These are phyloP conservation scores for Penicillium vulpinum DNA, from an alignment of 2,329 filamentous ascomycete species.

Conservation along the genomic window DNA sequence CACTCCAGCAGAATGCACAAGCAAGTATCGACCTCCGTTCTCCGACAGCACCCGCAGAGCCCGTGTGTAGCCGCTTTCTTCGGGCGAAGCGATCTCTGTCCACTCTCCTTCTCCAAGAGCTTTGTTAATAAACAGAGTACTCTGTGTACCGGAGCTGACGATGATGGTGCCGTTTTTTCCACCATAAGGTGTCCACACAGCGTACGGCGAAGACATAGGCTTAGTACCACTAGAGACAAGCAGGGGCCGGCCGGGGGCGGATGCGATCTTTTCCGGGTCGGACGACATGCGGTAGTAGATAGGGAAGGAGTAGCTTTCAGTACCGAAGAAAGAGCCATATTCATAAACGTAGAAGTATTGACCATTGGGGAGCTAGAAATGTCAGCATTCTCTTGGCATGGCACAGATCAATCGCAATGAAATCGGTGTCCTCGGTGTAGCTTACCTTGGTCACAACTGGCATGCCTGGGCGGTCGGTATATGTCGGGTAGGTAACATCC, in stretches of 20 bases:
- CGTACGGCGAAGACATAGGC: conserved; percentile 52
- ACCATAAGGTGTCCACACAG: conserved; percentile 54
- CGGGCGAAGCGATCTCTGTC: conserved; percentile 47
- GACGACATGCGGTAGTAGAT: conserved; percentile 54
- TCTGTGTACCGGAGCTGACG: conserved; percentile 43
- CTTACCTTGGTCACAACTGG: conserved; percentile 54
- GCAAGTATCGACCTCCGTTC: conserved; percentile 20
- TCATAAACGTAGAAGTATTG: conserved; percentile 67
- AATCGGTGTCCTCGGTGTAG: neutral
- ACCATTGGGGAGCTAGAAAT: conserved; percentile 55
- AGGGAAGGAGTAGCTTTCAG: conserved; percentile 45
- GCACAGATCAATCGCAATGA: neutral
- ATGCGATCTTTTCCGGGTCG: conserved; percentile 50
- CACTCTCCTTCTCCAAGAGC: conserved; percentile 48
- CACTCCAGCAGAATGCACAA: conserved; percentile 22
- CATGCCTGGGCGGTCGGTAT: conserved; percentile 68
- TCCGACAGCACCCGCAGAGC: conserved; percentile 48
- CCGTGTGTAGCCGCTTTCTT: conserved; percentile 49
- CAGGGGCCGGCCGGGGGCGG: conserved; percentile 43
- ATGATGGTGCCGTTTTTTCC: conserved; percentile 52
- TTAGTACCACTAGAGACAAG: conserved; percentile 46
- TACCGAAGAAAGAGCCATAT: conserved; percentile 49
- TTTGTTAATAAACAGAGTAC: conserved; percentile 51
- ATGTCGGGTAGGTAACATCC: conserved; percentile 52
- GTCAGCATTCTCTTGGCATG: neutral